A percentile compares a stretch with the other conserved stretches of the same genome.
Conservation (phyloP, 2,329 filamentous ascomycete genomes). For the Lachnellula occidentalis region DNA sequence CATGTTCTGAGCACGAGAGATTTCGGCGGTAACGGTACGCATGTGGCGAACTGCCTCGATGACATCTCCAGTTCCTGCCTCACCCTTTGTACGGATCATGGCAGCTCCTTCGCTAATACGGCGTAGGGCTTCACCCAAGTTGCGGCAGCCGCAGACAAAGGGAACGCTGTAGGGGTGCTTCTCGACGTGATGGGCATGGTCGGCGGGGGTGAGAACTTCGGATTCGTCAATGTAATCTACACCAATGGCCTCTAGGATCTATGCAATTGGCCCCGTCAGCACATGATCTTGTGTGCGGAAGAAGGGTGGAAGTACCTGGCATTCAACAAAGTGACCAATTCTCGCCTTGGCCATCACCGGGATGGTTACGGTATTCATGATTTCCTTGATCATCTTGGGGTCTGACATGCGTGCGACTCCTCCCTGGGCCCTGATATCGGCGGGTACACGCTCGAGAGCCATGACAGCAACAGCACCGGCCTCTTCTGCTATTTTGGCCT, state of each 20-base stretch:
- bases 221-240: constrained; percentile 98
- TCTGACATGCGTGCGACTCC: constrained; percentile 97
- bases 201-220: constrained; percentile 94
- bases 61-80: constrained; percentile 94
- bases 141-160: constrained; percentile 94
- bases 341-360: constrained; percentile 99
- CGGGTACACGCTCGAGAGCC: constrained; percentile 95
- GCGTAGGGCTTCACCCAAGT: constrained; percentile 87
- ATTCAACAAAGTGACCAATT: constrained; percentile 97
- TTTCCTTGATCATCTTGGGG: constrained; percentile 88
- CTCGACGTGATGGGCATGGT: constrained; percentile 84
- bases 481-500: constrained; percentile 95
- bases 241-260: constrained; percentile 91
- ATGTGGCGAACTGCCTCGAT: constrained; percentile 96
- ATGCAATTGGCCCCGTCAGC: not conserved
- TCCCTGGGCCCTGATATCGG: constrained; percentile 87
- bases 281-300: not conserved
- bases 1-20: constrained; percentile 63
- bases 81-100: constrained; percentile 98
- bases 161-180: constrained; percentile 78
- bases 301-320: constrained; percentile 53
- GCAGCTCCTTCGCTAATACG: constrained; percentile 90
- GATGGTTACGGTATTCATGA: constrained; percentile 91
- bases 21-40: constrained; percentile 80
- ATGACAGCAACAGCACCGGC: constrained; percentile 95